Evolutionary conservation across 2,329 filamentous ascomycete genomes (phyloP), one percentile per base, ranked within the genome.

Genomic region (Ascochyta clinopodiicola): DNA sequence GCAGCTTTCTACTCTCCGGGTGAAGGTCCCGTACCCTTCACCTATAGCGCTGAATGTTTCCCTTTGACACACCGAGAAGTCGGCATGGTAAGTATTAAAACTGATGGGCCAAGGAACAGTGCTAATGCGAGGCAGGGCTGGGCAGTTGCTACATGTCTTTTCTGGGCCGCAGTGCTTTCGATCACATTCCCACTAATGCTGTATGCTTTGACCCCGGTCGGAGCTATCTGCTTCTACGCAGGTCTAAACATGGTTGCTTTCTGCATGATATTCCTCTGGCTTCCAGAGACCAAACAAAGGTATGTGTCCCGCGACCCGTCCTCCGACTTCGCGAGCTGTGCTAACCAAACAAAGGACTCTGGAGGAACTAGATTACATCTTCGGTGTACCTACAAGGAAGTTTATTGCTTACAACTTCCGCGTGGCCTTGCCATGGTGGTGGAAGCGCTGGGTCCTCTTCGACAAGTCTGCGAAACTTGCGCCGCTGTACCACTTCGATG

Each of bases 91-190:
- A 36, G 46, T 7, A 3, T 24, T 10, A 7, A 9, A 12, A 19
- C 8, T 5, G 4, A 2, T 8, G 6, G 8, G 7, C n/a, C 6
- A 4, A 24, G 13, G 31, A 25, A 24, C 12, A 13, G 10, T 4
- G 10, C 31, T 56, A 13, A 51, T 25, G 9, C 2, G 6, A 1
- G 3, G 4, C 15, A 56, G 52, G 66, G 64, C 39, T 89, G 83
- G 74, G 84, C 87, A 10, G 87, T 90, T 12, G 85, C 88, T 1
- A 89, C 86, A 0, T 88, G 86, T 57, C 77, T 88, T 55, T 84
- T 82, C 74, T 84, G 82, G 75, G 81, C 78, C 5, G 80, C 83
- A 0, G 82, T 89, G 0, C 76, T 87, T 40, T 82, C 83, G 19
- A 83, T 90, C 48, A 88, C 85, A 0, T 86, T 87, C 65, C 86